Conservation (phyloP, 2,329 filamentous ascomycete genomes). For the Stagonosporopsis rhizophila region DNA sequence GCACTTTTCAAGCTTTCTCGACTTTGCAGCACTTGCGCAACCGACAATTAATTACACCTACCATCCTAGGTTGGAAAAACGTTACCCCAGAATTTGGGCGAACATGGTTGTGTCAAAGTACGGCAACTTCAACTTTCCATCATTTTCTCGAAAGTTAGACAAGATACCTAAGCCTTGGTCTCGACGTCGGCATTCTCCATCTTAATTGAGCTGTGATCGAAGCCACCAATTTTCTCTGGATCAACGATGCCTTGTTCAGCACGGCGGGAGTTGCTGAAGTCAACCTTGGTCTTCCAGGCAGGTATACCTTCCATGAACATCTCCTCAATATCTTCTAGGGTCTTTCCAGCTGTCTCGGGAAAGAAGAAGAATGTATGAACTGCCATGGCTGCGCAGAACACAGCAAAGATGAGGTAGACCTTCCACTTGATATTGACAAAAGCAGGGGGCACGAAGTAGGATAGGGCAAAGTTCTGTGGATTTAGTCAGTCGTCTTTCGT, state of each 20-base stretch:
- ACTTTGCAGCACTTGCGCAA: neutral
- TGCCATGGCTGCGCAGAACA: slow-evolving; percentile 72
- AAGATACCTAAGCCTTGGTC: slow-evolving; percentile 2
- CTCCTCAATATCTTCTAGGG: slow-evolving; percentile 77
- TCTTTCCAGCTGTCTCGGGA: slow-evolving; percentile 75
- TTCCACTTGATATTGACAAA: slow-evolving; percentile 66
- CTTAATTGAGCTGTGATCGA: slow-evolving; percentile 14
- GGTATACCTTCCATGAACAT: slow-evolving; percentile 67
- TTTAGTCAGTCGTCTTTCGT: neutral
- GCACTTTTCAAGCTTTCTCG: neutral
- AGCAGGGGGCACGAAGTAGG: slow-evolving; percentile 63
- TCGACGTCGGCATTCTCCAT: slow-evolving; percentile 12
- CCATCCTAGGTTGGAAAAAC: neutral
- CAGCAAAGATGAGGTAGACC: slow-evolving; percentile 77
- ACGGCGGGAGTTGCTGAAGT: slow-evolving; percentile 30
- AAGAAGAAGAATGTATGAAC: slow-evolving; percentile 72
- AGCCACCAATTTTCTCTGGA: slow-evolving; percentile 30
- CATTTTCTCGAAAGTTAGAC: neutral
- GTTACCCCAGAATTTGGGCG: neutral
- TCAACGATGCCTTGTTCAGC: slow-evolving; percentile 37
- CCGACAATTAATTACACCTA: neutral
- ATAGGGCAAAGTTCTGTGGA: slow-evolving; percentile 64
- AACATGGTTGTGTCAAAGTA: neutral
- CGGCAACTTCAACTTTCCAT: neutral
- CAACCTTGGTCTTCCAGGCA: slow-evolving; percentile 62